These are phyloP conservation scores for Acorus gramineus DNA, from an alignment of 106 monocot species.

Conservation along the genomic window DNA sequence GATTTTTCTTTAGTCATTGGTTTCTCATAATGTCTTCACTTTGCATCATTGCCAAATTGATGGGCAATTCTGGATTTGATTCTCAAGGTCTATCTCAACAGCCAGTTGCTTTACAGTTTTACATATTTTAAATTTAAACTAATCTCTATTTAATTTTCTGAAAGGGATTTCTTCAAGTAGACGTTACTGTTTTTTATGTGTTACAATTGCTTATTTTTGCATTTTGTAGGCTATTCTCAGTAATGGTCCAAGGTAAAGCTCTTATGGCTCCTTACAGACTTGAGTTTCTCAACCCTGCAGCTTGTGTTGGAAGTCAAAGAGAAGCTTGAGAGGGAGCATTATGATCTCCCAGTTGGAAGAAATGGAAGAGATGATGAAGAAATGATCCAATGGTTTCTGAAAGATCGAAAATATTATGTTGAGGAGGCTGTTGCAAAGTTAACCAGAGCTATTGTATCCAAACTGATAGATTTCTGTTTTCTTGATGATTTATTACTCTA, in stretches of 20 bases:
- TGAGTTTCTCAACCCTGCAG: slow-evolving; percentile 21
- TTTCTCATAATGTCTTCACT: too few relatives aligned
- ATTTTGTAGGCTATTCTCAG: too few relatives aligned
- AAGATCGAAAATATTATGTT: slow-evolving; percentile 71
- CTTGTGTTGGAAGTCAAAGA: slow-evolving; percentile 80
- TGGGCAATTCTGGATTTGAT: too few relatives aligned
- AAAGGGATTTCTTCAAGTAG: too few relatives aligned
- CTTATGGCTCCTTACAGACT: background rate
- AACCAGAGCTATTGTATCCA: slow-evolving; percentile 83
- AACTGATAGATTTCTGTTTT: background rate
- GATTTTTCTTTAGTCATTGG: too few relatives aligned
- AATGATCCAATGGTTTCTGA: slow-evolving; percentile 80
- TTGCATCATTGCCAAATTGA: too few relatives aligned
- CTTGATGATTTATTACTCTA: background rate
- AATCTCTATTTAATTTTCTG: too few relatives aligned
- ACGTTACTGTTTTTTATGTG: background rate
- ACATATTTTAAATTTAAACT: too few relatives aligned
- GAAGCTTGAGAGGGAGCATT: slow-evolving; percentile 48
- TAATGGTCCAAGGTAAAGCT: too few relatives aligned
- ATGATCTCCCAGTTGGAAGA: slow-evolving; percentile 52
- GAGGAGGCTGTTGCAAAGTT: slow-evolving; percentile 69
- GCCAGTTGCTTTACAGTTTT: too few relatives aligned
- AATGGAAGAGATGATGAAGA: slow-evolving; percentile 72
- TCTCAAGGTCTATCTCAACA: too few relatives aligned
- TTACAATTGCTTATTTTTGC: too few relatives aligned